Percentiles rank a stretch among this genome's conserved stretches.
Evolutionary conservation across 116 monocot species (phyloP).

Genomic region (Zostera marina): DNA sequence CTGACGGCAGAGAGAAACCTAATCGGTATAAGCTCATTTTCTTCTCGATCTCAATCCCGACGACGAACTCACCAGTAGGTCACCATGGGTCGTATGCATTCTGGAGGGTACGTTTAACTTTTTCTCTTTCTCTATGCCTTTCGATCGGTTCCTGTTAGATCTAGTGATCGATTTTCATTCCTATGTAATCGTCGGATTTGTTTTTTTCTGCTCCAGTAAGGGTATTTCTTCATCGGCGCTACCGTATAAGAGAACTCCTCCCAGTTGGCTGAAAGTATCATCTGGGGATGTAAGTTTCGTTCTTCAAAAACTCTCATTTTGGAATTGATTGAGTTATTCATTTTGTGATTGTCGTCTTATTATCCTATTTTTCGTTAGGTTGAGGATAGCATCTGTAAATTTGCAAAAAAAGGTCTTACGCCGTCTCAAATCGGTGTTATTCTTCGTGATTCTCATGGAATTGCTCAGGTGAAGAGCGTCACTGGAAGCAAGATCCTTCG

Average conservation of each 20-base stretch:
- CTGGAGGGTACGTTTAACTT: too few species aligned
- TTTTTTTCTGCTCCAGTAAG: slow-evolving; percentile 6
- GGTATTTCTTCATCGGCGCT: slow-evolving; percentile 55
- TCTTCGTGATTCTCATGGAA: slow-evolving; percentile 65
- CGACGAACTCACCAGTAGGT: too few species aligned
- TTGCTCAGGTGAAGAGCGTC: slow-evolving; percentile 59
- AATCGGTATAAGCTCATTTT: too few species aligned
- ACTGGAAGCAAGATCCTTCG: slow-evolving; percentile 82
- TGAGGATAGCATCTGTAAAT: slow-evolving; percentile 55
- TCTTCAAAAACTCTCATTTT: neutral
- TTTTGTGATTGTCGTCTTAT: neutral
- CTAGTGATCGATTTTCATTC: too few species aligned
- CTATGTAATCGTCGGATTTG: too few species aligned
- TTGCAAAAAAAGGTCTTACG: slow-evolving; percentile 68
- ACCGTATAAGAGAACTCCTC: slow-evolving; percentile 46
- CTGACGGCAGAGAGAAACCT: too few species aligned
- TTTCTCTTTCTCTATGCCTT: too few species aligned
- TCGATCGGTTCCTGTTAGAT: too few species aligned
- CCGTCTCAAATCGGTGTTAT: slow-evolving; percentile 85
- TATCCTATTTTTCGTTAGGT: slow-evolving; percentile 17
- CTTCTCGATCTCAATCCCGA: too few species aligned
- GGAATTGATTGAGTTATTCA: neutral
- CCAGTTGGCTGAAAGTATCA: slow-evolving; percentile 49
- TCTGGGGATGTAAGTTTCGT: slow-evolving; percentile 22
- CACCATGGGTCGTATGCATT: too few species aligned